A percentile compares a stretch with the other conserved stretches of the same genome.
These are phyloP conservation scores for Macrolepiota albuminosa DNA, from an alignment of 768 basidiomycete genomes.

Conservation along the genomic window DNA sequence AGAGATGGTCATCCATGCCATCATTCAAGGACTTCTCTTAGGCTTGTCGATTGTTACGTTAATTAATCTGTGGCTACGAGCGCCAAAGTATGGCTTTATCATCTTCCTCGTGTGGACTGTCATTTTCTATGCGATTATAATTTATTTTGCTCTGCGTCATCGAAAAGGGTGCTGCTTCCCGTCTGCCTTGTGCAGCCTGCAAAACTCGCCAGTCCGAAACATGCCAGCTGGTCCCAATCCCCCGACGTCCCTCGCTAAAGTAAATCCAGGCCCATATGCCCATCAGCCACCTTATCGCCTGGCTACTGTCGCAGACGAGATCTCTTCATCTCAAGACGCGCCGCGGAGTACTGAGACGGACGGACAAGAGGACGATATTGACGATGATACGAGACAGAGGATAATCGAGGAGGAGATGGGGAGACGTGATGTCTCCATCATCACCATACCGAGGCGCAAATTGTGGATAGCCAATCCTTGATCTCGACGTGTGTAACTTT, in stretches of 20 bases:
- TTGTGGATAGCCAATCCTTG: conserved; percentile 69
- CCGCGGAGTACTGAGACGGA: conserved; percentile 52
- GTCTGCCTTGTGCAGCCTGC: conserved; percentile 39
- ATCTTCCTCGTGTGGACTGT: conserved; percentile 61
- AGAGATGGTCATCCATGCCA: conserved; percentile 38
- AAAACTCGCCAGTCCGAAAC: conserved; percentile 23
- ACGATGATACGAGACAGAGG: conserved; percentile 69
- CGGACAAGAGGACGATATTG: conserved; percentile 64
- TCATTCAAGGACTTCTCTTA: conserved; percentile 55
- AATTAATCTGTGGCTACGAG: conserved; percentile 52
- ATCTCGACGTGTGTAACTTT: conserved; percentile 3
- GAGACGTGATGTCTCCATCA: conserved; percentile 78
- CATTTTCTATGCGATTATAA: conserved; percentile 51
- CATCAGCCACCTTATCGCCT: conserved; percentile 61
- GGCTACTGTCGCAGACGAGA: conserved; percentile 36
- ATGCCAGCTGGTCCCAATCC: conserved; percentile 26
- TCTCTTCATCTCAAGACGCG: conserved; percentile 29
- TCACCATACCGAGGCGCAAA: conserved; percentile 70
- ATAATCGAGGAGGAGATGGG: conserved; percentile 81
- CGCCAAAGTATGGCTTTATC: conserved; percentile 50
- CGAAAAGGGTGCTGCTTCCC: conserved; percentile 55
- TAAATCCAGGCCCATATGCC: conserved; percentile 57
- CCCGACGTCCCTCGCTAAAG: conserved; percentile 38
- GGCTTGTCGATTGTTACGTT: conserved; percentile 55
- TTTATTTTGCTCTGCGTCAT: conserved; percentile 53